Base-by-base conservation (phyloP, 805 yeast genomes). In the Pichia membranifaciens region DNA sequence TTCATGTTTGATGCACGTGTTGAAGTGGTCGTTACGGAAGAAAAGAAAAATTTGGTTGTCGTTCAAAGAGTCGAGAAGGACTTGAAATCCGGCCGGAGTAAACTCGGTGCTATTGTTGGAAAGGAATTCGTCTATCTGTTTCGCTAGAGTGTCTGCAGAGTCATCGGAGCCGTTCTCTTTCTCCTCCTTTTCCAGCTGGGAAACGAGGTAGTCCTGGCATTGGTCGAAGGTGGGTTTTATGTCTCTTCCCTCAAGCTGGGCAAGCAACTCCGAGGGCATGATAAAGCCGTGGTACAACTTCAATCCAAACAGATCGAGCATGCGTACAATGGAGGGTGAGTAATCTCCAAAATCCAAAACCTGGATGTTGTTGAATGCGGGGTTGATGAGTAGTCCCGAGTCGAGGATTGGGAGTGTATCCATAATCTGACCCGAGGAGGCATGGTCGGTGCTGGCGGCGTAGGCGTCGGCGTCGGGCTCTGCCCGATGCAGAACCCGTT, bases 1-100 rank as follows among this genome's bases (percentile, higher is more conserved):
- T 16, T 61, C 64, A 55, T 71, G 75, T 10, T 90, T 60, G 4
- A 47, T 20, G 28, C 51, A 50, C 0, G 96, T 87, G 53, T 76
- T 76, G 65, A 87, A 91, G 62, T 89, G 96, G 62, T 93, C 90
- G 64, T 93, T 91, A 58, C 97, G 74, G 69, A 90, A 93, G 51
- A 91, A 76, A 0, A 91, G 79, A 1, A 82, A 77, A 47, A 82
- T 72, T 6, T 81, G 74, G 37, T 81, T 81, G 15, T 74, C 72
- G 1, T 64, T 37, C 44, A 38, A 52, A 41, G 3, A 21, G 13
- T 50, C 69, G 67, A 51, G 86, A 61, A 44, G 38, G 2, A 67
- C 67, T 1, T 60, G 48, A 13, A 86, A 61, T 0, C 99, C 99
- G 41, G 70, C 66, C 0, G 67, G 69, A 0, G 98, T 87, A 57